A percentile compares a stretch with the other conserved stretches of the same genome.
Evolutionary conservation across 1,139 yeast species (phyloP).

Genomic region (Saccharomyces pastorianus): DNA sequence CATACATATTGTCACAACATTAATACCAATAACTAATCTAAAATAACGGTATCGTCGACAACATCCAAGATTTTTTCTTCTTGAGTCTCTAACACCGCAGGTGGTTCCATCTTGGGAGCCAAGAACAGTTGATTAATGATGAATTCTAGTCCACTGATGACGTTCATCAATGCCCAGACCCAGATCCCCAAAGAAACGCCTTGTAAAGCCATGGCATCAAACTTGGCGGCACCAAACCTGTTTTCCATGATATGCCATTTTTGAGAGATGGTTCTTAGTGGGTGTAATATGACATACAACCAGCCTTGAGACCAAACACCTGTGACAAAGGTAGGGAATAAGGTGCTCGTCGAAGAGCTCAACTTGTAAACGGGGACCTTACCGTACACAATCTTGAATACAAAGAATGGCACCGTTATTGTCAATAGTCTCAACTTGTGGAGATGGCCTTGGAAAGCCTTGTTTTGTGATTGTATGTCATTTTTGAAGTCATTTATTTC

Average conservation of each 20-base stretch:
- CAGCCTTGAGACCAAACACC: slow-evolving; percentile 29
- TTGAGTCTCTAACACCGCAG: background rate
- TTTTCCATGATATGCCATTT: background rate
- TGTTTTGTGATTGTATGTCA: slow-evolving; percentile 51
- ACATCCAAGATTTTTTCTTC: background rate
- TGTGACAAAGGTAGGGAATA: slow-evolving; percentile 25
- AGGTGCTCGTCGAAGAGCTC: slow-evolving; percentile 15
- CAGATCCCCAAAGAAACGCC: slow-evolving; percentile 31
- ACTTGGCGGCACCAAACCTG: background rate
- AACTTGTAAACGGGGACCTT: slow-evolving; percentile 26
- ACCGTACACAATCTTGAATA: slow-evolving; percentile 29
- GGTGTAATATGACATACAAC: slow-evolving; percentile 24
- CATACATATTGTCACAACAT: background rate
- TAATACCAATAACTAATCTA: background rate
- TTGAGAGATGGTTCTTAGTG: slow-evolving; percentile 14
- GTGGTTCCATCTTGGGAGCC: background rate
- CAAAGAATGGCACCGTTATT: slow-evolving; percentile 27
- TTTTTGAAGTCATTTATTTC: slow-evolving; percentile 41
- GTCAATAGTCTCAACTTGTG: slow-evolving; percentile 33
- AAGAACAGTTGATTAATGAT: slow-evolving; percentile 15
- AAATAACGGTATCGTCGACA: background rate
- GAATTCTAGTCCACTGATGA: slow-evolving; percentile 22
- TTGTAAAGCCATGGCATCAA: slow-evolving; percentile 7
- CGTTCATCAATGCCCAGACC: slow-evolving; percentile 28
- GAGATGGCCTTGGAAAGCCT: slow-evolving; percentile 45